Evolutionary conservation across 73 alveolate species (phyloP).

Genomic region (Paramecium sonneborni): DNA sequence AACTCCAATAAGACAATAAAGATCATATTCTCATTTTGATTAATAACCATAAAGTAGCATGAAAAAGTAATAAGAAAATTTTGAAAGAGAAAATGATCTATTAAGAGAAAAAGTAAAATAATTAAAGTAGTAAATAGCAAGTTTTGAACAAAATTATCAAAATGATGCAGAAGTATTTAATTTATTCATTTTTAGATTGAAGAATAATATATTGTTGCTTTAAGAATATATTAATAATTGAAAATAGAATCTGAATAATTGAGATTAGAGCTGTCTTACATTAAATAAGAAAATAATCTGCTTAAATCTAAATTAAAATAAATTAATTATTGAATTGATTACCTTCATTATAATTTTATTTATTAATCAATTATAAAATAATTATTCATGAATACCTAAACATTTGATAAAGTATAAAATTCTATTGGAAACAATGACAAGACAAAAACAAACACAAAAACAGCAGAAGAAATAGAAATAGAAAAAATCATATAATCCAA

Average conservation of each 20-base stretch:
- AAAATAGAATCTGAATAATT: constrained; percentile 42
- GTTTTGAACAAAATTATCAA: not conserved
- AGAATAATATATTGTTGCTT: constrained; percentile 42
- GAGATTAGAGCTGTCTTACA: constrained; percentile 33
- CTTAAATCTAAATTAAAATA: constrained; percentile 6
- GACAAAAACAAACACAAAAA: not conserved
- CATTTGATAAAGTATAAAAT: not conserved
- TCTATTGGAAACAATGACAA: constrained; percentile 24
- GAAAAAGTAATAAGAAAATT: constrained; percentile 8
- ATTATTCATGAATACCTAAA: too few species aligned
- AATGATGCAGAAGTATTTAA: not conserved
- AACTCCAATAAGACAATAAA: constrained; percentile 40
- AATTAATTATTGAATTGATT: constrained; percentile 14
- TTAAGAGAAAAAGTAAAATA: not conserved
- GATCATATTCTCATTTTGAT: constrained; percentile 28
- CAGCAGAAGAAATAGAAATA: constrained; percentile 51
- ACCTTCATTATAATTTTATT: not conserved
- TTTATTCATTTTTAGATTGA: not conserved
- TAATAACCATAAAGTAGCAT: not conserved
- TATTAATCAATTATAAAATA: too few species aligned
- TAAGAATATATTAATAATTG: constrained; percentile 26
- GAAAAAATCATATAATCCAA: constrained; percentile 57
- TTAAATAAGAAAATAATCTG: constrained; percentile 18
- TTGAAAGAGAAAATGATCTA: constrained; percentile 1
- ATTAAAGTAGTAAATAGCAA: not conserved